Percentiles rank a stretch among this genome's conserved stretches.
Evolutionary conservation across 805 yeast genomes (phyloP).

Genomic region (Barnettozyma siamensis): DNA sequence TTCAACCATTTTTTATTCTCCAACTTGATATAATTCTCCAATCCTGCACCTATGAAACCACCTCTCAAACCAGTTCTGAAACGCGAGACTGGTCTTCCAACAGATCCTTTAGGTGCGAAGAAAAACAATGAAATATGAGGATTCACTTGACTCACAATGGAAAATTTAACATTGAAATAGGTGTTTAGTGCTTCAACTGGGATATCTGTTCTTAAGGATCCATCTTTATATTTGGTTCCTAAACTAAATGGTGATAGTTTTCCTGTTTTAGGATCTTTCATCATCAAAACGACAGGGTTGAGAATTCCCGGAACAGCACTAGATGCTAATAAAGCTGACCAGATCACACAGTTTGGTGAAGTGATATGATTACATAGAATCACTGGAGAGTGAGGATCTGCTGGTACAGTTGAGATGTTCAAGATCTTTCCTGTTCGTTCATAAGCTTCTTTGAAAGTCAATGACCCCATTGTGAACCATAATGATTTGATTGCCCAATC

Average conservation of each 20-base stretch:
- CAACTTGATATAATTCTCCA: conserved; percentile 63
- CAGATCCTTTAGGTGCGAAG: conserved; percentile 74
- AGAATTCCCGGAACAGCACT: conserved; percentile 81
- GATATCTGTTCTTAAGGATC: conserved; percentile 71
- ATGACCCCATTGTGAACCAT: conserved; percentile 69
- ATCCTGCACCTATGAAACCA: conserved; percentile 67
- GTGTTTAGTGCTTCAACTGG: conserved; percentile 71
- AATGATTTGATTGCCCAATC: conserved; percentile 65
- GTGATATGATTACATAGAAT: conserved; percentile 72
- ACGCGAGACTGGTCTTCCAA: conserved; percentile 70
- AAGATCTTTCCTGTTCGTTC: conserved; percentile 63
- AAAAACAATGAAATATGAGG: conserved; percentile 75
- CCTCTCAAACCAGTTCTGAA: conserved; percentile 62
- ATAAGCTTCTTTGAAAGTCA: conserved; percentile 66
- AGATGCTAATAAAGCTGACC: conserved; percentile 72
- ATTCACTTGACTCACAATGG: conserved; percentile 76
- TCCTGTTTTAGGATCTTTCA: conserved; percentile 38
- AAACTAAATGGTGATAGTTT: conserved; percentile 60
- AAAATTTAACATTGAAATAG: conserved; percentile 69
- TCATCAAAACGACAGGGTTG: conserved; percentile 76
- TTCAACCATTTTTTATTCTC: conserved; percentile 77
- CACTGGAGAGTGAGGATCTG: conserved; percentile 77
- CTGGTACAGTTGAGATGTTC: conserved; percentile 74
- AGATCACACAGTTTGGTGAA: conserved; percentile 74
- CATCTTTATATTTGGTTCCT: conserved; percentile 73